Conservation (phyloP, 805 yeast species). For the Cyberlindnera euphorbiae region DNA sequence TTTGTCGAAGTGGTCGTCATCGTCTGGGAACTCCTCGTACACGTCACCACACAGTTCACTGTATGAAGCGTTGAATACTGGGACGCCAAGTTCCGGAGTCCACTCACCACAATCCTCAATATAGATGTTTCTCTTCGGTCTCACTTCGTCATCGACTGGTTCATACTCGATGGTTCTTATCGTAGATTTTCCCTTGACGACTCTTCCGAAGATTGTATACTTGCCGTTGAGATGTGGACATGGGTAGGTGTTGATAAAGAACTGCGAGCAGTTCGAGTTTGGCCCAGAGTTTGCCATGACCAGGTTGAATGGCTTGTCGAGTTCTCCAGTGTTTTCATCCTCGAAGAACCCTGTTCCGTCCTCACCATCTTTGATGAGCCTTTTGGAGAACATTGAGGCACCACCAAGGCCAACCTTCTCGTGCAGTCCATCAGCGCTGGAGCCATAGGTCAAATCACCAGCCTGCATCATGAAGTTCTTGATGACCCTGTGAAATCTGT, state of each 20-base stretch:
- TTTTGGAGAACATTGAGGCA: conserved; percentile 33
- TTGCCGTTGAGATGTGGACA: conserved; percentile 72
- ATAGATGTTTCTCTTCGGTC: conserved; percentile 36
- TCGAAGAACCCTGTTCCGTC: conserved; percentile 36
- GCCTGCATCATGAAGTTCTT: conserved; percentile 69
- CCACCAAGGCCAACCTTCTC: conserved; percentile 39
- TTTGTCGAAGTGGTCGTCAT: conserved; percentile 53
- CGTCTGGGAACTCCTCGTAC: conserved; percentile 77
- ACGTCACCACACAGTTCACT: conserved; percentile 61
- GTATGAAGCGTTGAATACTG: conserved; percentile 59
- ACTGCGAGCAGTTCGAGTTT: conserved; percentile 57
- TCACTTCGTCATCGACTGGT: conserved; percentile 40
- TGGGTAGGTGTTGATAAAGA: conserved; percentile 65
- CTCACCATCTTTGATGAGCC: conserved; percentile 20
- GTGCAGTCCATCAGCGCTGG: conserved; percentile 23
- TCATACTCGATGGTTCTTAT: conserved; percentile 59
- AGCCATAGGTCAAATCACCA: conserved; percentile 51
- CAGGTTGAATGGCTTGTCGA: conserved; percentile 43
- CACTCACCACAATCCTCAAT: conserved; percentile 62
- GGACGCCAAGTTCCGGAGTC: conserved; percentile 47
- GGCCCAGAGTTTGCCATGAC: conserved; percentile 63
- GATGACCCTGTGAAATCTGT: conserved; percentile 56
- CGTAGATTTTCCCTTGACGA: conserved; percentile 62
- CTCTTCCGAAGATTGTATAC: conserved; percentile 74
- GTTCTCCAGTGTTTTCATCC: conserved; percentile 51